Conservation (phyloP, 129 eudicot genomes). For the Saussurea involucrata region DNA sequence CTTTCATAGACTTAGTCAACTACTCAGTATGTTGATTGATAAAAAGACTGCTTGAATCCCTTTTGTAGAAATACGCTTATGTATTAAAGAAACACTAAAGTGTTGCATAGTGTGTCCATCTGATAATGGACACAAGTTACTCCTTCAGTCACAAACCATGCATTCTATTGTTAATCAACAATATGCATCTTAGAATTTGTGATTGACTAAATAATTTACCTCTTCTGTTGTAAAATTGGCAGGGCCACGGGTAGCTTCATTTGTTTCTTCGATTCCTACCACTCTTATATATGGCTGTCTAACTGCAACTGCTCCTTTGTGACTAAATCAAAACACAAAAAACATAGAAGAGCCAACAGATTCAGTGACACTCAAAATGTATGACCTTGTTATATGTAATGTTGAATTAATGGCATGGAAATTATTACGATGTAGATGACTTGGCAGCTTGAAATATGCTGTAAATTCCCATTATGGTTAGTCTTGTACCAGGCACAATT, state of each 20-base stretch:
- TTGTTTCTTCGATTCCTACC: conserved; percentile 91
- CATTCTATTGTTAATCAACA: background rate
- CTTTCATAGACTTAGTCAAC: background rate
- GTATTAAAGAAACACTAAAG: background rate
- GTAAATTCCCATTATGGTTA: conserved; percentile 94
- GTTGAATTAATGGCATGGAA: background rate
- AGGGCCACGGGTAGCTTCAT: conserved; percentile 86
- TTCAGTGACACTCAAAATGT: background rate
- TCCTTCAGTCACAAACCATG: background rate
- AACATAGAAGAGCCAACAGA: background rate
- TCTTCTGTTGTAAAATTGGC: conserved; percentile 81
- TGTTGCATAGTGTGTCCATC: background rate
- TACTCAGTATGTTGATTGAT: background rate
- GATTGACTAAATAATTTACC: conserved; percentile 30
- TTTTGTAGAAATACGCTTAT: background rate
- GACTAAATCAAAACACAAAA: conserved; percentile 42
- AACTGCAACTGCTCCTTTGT: conserved; percentile 96
- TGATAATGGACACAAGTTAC: background rate
- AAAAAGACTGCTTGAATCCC: background rate
- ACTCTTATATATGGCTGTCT: conserved; percentile 96
- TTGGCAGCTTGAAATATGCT: conserved; percentile 94
- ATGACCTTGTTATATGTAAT: background rate
- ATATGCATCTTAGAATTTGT: background rate
- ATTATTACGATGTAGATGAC: conserved; percentile 66
- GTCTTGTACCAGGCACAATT: conserved; percentile 95